Percentiles rank a stretch among this genome's conserved stretches.
Conservation (phyloP, 2,329 filamentous ascomycete species). For the Conoideocrella luteorostrata region DNA sequence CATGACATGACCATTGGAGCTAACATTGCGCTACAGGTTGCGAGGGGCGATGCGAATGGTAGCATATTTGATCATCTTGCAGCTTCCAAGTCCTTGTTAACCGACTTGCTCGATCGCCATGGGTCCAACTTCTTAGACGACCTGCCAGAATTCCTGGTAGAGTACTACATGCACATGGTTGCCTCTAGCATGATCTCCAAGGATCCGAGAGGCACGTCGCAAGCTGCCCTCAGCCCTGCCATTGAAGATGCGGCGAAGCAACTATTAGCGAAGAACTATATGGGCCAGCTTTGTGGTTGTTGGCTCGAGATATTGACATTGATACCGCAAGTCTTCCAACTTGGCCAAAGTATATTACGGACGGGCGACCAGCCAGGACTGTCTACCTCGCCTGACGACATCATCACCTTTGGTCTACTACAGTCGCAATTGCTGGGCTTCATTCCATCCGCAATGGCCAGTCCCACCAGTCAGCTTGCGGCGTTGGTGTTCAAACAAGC, state of each 20-base stretch:
- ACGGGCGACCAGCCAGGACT: neutral
- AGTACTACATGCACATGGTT: constrained; percentile 42
- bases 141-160: constrained; percentile 38
- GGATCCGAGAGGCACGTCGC: constrained; percentile 21
- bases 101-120: constrained; percentile 27
- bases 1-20: neutral
- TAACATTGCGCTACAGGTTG: constrained; percentile 19
- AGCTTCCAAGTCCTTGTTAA: constrained; percentile 35
- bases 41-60: constrained; percentile 38
- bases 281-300: constrained; percentile 31
- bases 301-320: constrained; percentile 32
- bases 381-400: constrained; percentile 29
- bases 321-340: constrained; percentile 34
- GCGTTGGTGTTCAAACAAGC: constrained; percentile 39
- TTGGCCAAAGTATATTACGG: constrained; percentile 34
- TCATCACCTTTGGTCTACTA: constrained; percentile 36
- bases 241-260: constrained; percentile 24
- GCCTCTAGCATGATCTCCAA: constrained; percentile 42
- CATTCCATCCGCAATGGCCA: constrained; percentile 27
- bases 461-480: constrained; percentile 30
- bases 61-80: constrained; percentile 39
- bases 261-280: constrained; percentile 24
- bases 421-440: constrained; percentile 35
- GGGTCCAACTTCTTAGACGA: constrained; percentile 27
- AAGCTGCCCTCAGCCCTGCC: constrained; percentile 24